A percentile compares a stretch with the other conserved stretches of the same genome.
phyloP scores from a whole-genome alignment of 176 grass and related monocot genomes.

The Carex scoparia region DNA sequence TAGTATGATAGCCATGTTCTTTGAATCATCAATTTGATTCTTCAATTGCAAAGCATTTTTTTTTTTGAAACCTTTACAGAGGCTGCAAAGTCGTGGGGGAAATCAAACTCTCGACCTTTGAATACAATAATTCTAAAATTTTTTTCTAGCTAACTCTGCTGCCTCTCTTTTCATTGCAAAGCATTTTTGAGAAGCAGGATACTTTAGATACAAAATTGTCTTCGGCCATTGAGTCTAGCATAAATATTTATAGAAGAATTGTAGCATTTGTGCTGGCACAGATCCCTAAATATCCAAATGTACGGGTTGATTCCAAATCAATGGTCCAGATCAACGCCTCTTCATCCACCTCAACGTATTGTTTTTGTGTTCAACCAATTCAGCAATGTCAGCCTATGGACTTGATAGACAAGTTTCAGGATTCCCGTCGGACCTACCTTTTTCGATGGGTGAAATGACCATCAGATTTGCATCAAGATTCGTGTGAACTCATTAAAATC shows the following conservation, averaged over 20 bases:
- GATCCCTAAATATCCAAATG: neutral
- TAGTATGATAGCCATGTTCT: neutral
- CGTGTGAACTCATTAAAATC: too few relatives aligned
- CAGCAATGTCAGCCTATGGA: neutral
- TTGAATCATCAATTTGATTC: neutral
- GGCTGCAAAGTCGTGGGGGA: too few relatives aligned
- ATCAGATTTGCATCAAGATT: too few relatives aligned
- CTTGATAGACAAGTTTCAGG: too few relatives aligned
- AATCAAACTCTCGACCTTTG: too few relatives aligned
- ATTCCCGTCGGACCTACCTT: too few relatives aligned
- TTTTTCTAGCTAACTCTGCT: too few relatives aligned
- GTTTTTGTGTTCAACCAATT: neutral
- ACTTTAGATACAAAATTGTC: neutral
- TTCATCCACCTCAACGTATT: neutral
- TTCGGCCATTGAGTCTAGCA: neutral
- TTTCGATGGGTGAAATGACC: too few relatives aligned
- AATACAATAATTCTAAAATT: too few relatives aligned
- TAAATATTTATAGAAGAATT: neutral
- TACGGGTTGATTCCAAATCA: neutral
- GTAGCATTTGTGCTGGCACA: neutral
- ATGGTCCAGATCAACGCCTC: neutral
- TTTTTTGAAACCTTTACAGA: too few relatives aligned
- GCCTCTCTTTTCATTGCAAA: neutral
- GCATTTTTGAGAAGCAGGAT: neutral
- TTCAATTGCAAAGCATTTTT: neutral